Evolutionary conservation across 2,329 filamentous ascomycete species (phyloP), one percentile per base, ranked within the genome.

Genomic region (Aspergillus fumigatiaffinis): DNA sequence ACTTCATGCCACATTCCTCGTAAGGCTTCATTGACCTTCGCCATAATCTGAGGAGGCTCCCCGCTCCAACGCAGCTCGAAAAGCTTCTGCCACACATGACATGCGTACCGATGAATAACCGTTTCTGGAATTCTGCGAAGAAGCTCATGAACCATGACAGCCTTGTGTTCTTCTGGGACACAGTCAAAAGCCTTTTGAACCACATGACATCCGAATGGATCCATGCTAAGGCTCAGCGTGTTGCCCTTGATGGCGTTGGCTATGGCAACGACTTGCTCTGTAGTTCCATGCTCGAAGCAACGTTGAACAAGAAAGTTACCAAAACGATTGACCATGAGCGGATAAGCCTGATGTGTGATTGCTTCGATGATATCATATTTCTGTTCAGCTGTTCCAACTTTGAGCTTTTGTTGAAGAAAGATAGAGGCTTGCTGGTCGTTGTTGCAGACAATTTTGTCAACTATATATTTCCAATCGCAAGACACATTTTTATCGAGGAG

Each of bases 391-490:
- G 92, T 97, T 58, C 92, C 92, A 60, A 97, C 90, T 79, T 99
- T 99, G 66, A 99, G 89, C 79, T 99, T 99, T 78, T 99, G 94
- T 74, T 99, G 94, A 48, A 99, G 81, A 77, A 99, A 99, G 68
- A 99, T 97, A 2, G 94, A 99, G 9, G 95, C 94, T 76, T 99
- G 94, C 76, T 99, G 94, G 71, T 99, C 94, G 74, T 99, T 97
- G 79, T 92, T 97, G 84, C 91, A 95, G 64, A 99, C 92, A 71
- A 99, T 99, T 81, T 97, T 97, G 79, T 99, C 93, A 55, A 99
- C 94, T 66, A 99, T 97, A 73, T 96, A 97, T 78, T 94, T 96
- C 94, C 93, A 99, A 79, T 99, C 95, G 78, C 93, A 97, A 69
- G 90, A 96, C 75, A 96, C 91, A 71, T 93, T 96, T 70, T 92